phyloP scores from a whole-genome alignment of 352 stramenopile species.

The Globisporangium middletonii region DNA sequence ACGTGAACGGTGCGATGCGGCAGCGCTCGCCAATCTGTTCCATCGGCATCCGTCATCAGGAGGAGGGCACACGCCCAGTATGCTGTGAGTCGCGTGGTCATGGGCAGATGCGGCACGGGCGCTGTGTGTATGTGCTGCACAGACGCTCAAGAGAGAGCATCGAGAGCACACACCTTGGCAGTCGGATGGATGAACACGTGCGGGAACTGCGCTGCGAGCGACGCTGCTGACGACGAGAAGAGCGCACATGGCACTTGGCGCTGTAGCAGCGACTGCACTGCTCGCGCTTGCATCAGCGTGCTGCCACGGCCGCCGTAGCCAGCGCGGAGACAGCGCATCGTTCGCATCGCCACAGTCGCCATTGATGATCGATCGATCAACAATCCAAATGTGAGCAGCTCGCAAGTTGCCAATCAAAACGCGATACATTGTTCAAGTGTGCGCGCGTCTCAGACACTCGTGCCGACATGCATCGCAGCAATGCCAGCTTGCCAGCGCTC shows the following conservation, averaged over 20 bases:
- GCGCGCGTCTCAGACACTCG: not conserved
- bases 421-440: not conserved
- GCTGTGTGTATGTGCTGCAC: no score
- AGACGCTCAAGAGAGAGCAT: not conserved
- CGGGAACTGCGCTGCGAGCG: slow-evolving; percentile 12
- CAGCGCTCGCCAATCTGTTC: slow-evolving; percentile 49
- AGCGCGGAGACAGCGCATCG: not conserved
- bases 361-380: no score
- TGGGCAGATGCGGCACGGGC: no score
- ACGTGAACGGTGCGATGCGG: slow-evolving; percentile 47
- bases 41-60: not conserved
- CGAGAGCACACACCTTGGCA: slow-evolving; percentile 22
- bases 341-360: not conserved
- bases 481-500: slow-evolving; percentile 46
- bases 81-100: no score
- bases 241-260: not conserved
- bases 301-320: not conserved
- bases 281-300: not conserved
- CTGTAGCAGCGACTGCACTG: not conserved
- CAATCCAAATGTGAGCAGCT: no score
- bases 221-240: not conserved
- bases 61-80: not conserved
- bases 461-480: slow-evolving; percentile 14
- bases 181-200: slow-evolving; percentile 32
- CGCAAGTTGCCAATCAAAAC: not conserved